Evolutionary conservation across 441 rosid species (phyloP).

Genomic region (Pelargonium cotyledonis): DNA sequence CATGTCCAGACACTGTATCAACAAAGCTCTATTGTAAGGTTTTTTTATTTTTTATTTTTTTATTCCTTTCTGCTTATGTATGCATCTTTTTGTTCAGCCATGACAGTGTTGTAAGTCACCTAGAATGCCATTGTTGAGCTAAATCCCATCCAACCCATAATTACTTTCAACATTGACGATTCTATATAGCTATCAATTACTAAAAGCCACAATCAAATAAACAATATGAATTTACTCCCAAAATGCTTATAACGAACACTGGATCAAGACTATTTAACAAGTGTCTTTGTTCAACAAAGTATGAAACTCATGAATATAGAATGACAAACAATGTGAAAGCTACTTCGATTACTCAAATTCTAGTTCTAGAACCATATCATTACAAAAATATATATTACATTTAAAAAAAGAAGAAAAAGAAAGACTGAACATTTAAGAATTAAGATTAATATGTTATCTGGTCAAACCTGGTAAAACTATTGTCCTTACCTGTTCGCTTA

Average conservation of each 20-base stretch:
- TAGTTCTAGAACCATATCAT: constrained; percentile 7
- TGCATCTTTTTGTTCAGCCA: not conserved
- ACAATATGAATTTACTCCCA: not conserved
- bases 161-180: not conserved
- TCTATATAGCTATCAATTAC: constrained; percentile 7
- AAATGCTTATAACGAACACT: not conserved
- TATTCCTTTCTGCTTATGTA: not conserved
- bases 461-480: constrained; percentile 7
- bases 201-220: not conserved
- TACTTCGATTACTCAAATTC: constrained; percentile 4
- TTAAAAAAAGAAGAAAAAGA: not conserved
- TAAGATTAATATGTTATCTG: not conserved
- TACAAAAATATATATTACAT: not conserved
- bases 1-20: not conserved
- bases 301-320: constrained; percentile 10
- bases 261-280: constrained; percentile 4
- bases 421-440: not conserved
- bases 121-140: not conserved
- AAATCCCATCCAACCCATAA: constrained; percentile 9
- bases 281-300: constrained; percentile 4
- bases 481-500: constrained; percentile 68
- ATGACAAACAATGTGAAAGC: not conserved
- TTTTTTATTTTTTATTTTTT: too few species aligned
- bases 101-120: constrained; percentile 4
- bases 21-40: not conserved